Conservation (phyloP, 2,329 filamentous ascomycete species). For the Fusarium fracticaudum region DNA sequence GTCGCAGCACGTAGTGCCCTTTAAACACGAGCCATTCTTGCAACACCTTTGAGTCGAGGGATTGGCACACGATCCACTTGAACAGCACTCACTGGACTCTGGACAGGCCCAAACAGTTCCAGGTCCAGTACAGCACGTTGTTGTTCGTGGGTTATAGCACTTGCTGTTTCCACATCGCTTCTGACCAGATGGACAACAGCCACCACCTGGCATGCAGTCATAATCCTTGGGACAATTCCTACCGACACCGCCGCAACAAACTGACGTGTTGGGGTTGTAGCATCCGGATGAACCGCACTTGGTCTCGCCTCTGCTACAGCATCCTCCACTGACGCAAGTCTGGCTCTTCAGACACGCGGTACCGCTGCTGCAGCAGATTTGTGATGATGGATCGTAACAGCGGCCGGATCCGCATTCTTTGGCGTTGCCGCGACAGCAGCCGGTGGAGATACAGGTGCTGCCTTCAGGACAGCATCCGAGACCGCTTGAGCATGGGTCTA, state of each 20-base stretch:
- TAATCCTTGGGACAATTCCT: neutral
- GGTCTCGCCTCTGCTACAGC: neutral
- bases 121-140: neutral
- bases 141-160: constrained; percentile 2
- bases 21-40: neutral
- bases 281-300: neutral
- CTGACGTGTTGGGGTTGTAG: neutral
- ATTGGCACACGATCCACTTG: neutral
- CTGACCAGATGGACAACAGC: neutral
- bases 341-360: neutral
- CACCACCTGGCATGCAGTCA: constrained; percentile 7
- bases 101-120: constrained; percentile 4
- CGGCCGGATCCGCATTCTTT: neutral
- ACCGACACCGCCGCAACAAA: neutral
- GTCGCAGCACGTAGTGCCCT: constrained; percentile 5
- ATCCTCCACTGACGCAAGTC: neutral
- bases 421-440: neutral
- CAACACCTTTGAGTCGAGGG: neutral
- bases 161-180: constrained; percentile 10
- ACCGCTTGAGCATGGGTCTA: constrained; percentile 5
- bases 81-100: neutral
- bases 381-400: neutral
- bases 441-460: neutral
- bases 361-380: neutral
- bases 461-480: neutral